Conservation (phyloP, 495 filamentous ascomycete species). For the Neurospora pannonica region DNA sequence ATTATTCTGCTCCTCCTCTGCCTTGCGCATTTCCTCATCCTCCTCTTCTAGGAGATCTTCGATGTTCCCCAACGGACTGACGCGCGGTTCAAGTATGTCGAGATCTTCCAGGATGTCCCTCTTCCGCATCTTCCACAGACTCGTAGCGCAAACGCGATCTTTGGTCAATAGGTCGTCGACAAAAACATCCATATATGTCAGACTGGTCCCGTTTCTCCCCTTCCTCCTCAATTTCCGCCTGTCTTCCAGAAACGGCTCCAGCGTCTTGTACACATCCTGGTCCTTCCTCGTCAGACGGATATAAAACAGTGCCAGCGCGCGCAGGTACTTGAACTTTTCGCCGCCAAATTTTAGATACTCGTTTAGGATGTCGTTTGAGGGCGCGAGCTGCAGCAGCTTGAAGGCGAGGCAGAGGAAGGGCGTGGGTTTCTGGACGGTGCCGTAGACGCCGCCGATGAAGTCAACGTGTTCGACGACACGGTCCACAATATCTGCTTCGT, state of each 20-base stretch:
- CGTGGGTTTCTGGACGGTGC: conserved; percentile 68
- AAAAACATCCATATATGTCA: conserved; percentile 88
- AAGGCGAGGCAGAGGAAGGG: conserved; percentile 93
- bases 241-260: conserved; percentile 82
- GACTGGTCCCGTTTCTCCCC: conserved; percentile 55
- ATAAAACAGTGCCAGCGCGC: conserved; percentile 84
- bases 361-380: conserved; percentile 65
- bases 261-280: conserved; percentile 64
- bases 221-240: conserved; percentile 71
- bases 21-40: conserved; percentile 29
- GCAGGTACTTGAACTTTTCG: conserved; percentile 81
- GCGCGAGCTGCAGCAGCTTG: conserved; percentile 85
- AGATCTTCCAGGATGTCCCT: conserved; percentile 80
- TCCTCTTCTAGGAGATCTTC: conserved; percentile 69
- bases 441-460: conserved; percentile 78
- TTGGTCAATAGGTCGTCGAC: conserved; percentile 86
- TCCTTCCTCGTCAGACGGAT: conserved; percentile 79
- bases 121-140: conserved; percentile 81
- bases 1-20: conserved; percentile 17
- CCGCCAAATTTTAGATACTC: conserved; percentile 67
- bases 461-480: conserved; percentile 74
- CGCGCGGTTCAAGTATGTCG: conserved; percentile 74
- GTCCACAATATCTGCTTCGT: conserved; percentile 81
- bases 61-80: conserved; percentile 77
- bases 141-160: conserved; percentile 84